A percentile compares a stretch with the other conserved stretches of the same genome.
Conservation (phyloP, 1,139 yeast genomes). For the Yamadazyma diddensiae region DNA sequence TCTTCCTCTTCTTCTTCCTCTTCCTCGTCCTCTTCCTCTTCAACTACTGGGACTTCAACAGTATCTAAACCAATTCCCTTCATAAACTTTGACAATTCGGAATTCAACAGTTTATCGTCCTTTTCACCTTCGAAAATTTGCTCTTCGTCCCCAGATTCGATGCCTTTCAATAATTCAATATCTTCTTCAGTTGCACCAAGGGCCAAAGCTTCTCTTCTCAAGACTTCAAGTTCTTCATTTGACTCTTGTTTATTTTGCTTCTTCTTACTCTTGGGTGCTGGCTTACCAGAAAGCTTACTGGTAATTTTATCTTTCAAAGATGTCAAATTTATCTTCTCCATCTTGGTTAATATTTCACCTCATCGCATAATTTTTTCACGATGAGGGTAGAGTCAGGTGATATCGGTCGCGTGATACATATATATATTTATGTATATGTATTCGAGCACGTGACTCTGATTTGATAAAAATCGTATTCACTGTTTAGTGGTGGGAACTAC, state of each 20-base stretch:
- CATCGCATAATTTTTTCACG: conserved; percentile 6
- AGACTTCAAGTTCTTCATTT: conserved; percentile 30
- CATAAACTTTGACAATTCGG: conserved; percentile 66
- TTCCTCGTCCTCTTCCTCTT: conserved; percentile 26
- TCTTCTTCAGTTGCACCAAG: conserved; percentile 73
- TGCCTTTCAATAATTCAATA: conserved; percentile 47
- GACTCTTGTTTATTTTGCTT: conserved; percentile 11
- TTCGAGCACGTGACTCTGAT: too few species aligned
- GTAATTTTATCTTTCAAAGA: conserved; percentile 60
- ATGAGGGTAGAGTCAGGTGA: too few species aligned
- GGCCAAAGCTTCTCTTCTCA: conserved; percentile 66
- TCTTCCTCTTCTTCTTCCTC: conserved; percentile 24
- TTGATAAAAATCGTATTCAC: too few species aligned
- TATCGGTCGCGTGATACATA: too few species aligned
- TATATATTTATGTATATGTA: too few species aligned
- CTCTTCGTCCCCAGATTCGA: conserved; percentile 57
- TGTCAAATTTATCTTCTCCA: conserved; percentile 45
- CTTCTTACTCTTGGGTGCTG: conserved; percentile 14
- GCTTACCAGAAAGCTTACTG: conserved; percentile 31
- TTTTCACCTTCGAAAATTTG: conserved; percentile 51
- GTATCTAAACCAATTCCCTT: conserved; percentile 62
- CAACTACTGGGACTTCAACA: conserved; percentile 32
- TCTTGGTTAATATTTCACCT: conserved; percentile 9
- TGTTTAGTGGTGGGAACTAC: too few species aligned
- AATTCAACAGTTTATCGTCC: conserved; percentile 47